Base-by-base conservation (phyloP, 371 early-diverging fungal species). In the Mucor lusitanicus region DNA sequence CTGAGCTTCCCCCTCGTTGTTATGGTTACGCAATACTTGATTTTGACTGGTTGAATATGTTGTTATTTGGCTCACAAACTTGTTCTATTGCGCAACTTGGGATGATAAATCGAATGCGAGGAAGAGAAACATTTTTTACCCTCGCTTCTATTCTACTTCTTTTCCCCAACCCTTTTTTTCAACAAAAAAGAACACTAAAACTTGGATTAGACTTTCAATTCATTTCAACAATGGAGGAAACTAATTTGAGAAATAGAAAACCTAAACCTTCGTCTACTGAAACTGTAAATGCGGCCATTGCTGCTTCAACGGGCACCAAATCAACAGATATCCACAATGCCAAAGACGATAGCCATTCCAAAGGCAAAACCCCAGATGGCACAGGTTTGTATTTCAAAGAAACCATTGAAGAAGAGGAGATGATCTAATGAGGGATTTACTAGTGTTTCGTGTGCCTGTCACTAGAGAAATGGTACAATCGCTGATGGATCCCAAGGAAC, bases 401-500 rank as follows among this genome's bases (percentile, higher is more conserved):
- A 9, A 40, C 5, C 6, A 11, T 8, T 42, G 17, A 42, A 6
- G 21, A 0, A 8, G 1, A 12, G 12, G 28, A 12, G 28, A 27
- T 30, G 6, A 42, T 42, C 40, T 64, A 23, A 27, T 8, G 25
- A 54, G 30, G 17, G 8, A 25, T 6, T 33, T 6, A 17, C 11
- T 63, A 87, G 85, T 77, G 7, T 87, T 87, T 65, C 61, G 68
- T 13, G 91, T 92, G 3, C 91, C 92, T 21, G 76, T 76, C 59
- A 92, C 92, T 21, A 76, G 75, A 61, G 89, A 90, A 61, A 86
- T 92, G 88, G 70, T 92, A 56, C 78, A 75, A 25, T 81, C 87
- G 11, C 69, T 92, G 40, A 85, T 89, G 64, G 82, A 86, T 67
- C 85, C 88, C 55, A 78, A 78, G n/a, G 61, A 79, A 39, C 75